Base-by-base conservation (phyloP, 2,329 filamentous ascomycete genomes). In the Aaosphaeria pasadenensis region DNA sequence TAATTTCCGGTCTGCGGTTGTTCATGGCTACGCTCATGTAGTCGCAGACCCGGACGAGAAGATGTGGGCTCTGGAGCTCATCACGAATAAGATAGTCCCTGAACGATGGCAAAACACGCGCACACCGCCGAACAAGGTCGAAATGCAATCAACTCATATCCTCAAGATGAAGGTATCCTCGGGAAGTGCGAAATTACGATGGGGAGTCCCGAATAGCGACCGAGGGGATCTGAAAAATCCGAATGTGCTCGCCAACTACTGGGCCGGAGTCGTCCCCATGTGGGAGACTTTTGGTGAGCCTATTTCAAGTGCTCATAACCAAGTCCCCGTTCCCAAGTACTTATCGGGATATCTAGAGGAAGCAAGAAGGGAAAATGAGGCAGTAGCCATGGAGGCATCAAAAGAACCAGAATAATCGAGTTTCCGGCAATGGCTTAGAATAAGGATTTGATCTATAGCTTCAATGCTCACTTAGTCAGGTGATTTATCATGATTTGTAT, bases 311-410 rank as follows among this genome's bases (percentile, higher is more conserved):
- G 48, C 50, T 49, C 54, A 62, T 17, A 63, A 63, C 52, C 53
- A 73, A 53, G 75, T 86, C 4, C 64, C 71, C 30, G 65, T 77
- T 6, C 71, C 88, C 13, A 88, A 89, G 6, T 75, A 69, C 51
- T 84, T 70, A 71, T 92, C 46, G 70, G 60, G 43, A 71, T 71
- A 44, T 68, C 63, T 63, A 59, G 62, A 53, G 33, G 58, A 6
- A 43, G 17, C 43, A 60, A 64, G 53, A 68, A 60, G 47, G 6
- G 2, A n/a, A 55, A 45, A 48, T 63, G 50, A 35, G 62, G 42
- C 48, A 41, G 13, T 36, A 4, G 33, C 17, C 17, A 24, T 24
- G 17, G 17, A 24, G 17, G 17, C 17, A 24, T 24, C 17, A 24
- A 24, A 24, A 24, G 17, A 24, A 24, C 17, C 2, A 24, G 17